Conservation (phyloP, 352 stramenopile species). For the Pythium oligandrum region DNA sequence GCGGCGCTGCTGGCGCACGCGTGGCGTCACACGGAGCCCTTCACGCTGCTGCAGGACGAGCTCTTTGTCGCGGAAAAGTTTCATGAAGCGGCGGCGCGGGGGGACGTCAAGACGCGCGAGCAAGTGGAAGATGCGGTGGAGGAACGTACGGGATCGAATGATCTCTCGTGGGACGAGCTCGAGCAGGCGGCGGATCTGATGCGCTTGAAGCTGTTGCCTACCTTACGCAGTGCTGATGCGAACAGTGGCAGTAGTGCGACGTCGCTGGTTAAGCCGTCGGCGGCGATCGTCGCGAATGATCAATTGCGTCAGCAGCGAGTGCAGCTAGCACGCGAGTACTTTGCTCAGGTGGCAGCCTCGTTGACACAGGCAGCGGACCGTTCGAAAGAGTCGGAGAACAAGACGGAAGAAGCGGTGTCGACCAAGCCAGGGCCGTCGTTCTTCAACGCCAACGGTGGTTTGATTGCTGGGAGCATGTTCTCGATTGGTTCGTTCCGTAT, state of each 20-base stretch:
- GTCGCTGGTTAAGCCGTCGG: not conserved
- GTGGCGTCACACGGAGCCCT: constrained; percentile 50
- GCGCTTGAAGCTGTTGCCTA: constrained; percentile 49
- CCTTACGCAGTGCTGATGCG: not conserved
- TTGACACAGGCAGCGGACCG: too few relatives aligned
- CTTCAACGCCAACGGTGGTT: too few relatives aligned
- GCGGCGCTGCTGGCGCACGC: constrained; percentile 9
- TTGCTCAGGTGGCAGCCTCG: not conserved
- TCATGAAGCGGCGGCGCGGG: constrained; percentile 24
- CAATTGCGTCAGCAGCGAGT: constrained; percentile 4
- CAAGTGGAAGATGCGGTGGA: constrained; percentile 19
- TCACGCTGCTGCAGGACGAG: constrained; percentile 71
- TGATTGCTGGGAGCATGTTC: constrained; percentile 24
- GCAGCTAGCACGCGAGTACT: constrained; percentile 20
- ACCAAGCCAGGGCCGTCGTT: not conserved
- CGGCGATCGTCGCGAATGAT: not conserved
- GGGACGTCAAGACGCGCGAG: constrained; percentile 7
- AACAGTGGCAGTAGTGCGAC: too few relatives aligned
- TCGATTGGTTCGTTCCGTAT: constrained; percentile 48
- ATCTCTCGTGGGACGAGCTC: constrained; percentile 51
- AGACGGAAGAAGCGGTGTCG: constrained; percentile 15
- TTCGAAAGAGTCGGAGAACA: not conserved
- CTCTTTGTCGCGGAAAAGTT: constrained; percentile 64
- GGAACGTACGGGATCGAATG: constrained; percentile 43
- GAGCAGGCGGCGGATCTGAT: constrained; percentile 48